These are phyloP conservation scores for Ambrosia trifida DNA, from an alignment of 129 eudicot species.

Conservation along the genomic window DNA sequence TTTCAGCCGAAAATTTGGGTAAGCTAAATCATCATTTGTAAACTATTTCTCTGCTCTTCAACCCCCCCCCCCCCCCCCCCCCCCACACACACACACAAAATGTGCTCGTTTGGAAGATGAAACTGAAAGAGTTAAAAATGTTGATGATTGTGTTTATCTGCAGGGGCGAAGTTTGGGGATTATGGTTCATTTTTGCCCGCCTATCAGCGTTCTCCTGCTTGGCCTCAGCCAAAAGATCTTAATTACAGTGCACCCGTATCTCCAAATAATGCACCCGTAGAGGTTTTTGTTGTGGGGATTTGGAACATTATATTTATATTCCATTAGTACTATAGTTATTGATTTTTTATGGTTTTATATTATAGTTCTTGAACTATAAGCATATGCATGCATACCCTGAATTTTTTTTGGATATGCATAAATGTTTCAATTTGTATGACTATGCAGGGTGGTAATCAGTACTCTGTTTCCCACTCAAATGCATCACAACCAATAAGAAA, in stretches of 20 bases:
- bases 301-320: conserved; percentile 8
- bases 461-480: conserved; percentile 44
- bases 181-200: conserved; percentile 93
- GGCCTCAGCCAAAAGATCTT: conserved; percentile 55
- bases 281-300: conserved; percentile 52
- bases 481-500: conserved; percentile 46
- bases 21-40: too few species aligned
- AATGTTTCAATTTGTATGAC: conserved; percentile 29
- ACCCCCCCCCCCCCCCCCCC: not conserved
- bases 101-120: not conserved
- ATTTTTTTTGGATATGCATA: conserved; percentile 12
- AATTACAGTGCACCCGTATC: conserved; percentile 40
- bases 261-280: conserved; percentile 53
- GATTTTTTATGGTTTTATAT: not conserved
- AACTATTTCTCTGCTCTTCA: too few species aligned
- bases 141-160: conserved; percentile 30
- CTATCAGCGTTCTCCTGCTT: conserved; percentile 72
- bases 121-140: conserved; percentile 8
- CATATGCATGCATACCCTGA: not conserved
- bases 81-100: not conserved
- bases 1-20: conserved; percentile 93
- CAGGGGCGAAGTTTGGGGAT: conserved; percentile 89
- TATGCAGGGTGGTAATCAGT: conserved; percentile 57
- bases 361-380: conserved; percentile 2
- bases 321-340: too few species aligned